A percentile compares a stretch with the other conserved stretches of the same genome.
Evolutionary conservation across 257 asterid genomes (phyloP).

Genomic region (Thymus quinquecostatus): DNA sequence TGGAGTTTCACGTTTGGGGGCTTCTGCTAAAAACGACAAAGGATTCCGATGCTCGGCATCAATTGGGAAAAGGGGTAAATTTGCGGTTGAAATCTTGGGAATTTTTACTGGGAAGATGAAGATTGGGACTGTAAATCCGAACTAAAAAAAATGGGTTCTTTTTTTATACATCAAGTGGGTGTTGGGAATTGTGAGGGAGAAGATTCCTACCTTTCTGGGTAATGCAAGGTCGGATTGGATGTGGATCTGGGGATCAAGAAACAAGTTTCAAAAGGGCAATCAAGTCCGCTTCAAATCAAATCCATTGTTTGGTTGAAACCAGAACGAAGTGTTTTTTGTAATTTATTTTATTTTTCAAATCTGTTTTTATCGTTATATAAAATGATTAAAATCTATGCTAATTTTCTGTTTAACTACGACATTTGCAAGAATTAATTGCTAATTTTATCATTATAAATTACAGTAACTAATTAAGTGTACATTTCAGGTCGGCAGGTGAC

Average conservation of each 20-base stretch:
- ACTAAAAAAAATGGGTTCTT: slow-evolving; percentile 7
- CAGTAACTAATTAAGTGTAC: no score
- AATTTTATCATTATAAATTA: no score
- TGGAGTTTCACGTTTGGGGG: slow-evolving; percentile 44
- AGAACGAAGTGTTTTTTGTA: no score
- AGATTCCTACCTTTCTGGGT: slow-evolving; percentile 35
- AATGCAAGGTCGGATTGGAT: slow-evolving; percentile 25
- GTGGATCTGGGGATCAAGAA: slow-evolving; percentile 11
- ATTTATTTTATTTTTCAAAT: no score
- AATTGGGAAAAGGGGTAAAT: slow-evolving; percentile 13
- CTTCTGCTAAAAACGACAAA: slow-evolving; percentile 36
- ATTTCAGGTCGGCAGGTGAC: no score
- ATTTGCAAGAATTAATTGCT: no score
- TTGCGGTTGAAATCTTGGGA: slow-evolving; percentile 5
- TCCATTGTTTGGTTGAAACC: no score
- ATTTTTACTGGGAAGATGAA: slow-evolving; percentile 28
- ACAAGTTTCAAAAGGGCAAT: background rate
- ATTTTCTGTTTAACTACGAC: no score
- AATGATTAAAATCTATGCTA: no score
- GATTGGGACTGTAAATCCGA: background rate
- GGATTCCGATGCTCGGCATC: slow-evolving; percentile 32
- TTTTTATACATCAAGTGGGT: slow-evolving; percentile 28
- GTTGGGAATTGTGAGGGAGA: slow-evolving; percentile 27
- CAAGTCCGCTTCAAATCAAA: no score
- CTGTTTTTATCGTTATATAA: no score